These are phyloP conservation scores for Apiospora hydei DNA, from an alignment of 2,329 filamentous ascomycete species.

Conservation along the genomic window DNA sequence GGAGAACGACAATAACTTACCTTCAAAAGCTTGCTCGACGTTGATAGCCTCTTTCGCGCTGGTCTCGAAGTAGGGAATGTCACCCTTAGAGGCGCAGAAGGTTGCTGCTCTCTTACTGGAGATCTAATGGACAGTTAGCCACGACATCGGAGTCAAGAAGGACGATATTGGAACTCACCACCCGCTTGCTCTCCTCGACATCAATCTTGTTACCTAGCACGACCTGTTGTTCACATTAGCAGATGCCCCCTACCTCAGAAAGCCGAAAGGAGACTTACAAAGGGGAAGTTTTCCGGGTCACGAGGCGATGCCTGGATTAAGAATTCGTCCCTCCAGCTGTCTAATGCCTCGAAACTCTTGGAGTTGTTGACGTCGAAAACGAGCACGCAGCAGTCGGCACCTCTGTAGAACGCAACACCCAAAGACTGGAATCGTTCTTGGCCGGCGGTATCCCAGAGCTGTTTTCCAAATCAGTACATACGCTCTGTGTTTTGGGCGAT, in stretches of 20 bases:
- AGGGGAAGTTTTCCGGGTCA: constrained; percentile 97
- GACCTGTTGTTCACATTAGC: constrained; percentile 60
- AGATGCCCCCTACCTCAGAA: neutral
- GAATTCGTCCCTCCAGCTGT: constrained; percentile 99
- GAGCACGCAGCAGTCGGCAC: constrained; percentile 96
- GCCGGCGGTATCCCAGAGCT: constrained; percentile 98
- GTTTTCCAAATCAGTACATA: constrained; percentile 31
- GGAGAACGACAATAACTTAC: constrained; percentile 46
- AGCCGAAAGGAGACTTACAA: constrained; percentile 65
- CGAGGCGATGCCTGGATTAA: constrained; percentile 95
- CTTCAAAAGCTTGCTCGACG: constrained; percentile 82
- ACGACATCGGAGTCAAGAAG: neutral
- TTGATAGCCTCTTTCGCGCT: constrained; percentile 99
- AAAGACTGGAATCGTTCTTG: constrained; percentile 98
- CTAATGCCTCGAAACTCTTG: constrained; percentile 97
- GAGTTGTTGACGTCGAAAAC: constrained; percentile 99
- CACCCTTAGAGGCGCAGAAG: constrained; percentile 96
- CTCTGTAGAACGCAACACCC: constrained; percentile 96
- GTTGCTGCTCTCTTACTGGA: constrained; percentile 95
- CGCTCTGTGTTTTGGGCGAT: neutral
- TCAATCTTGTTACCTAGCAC: constrained; percentile 99
- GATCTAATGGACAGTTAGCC: constrained; percentile 62
- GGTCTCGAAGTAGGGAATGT: constrained; percentile 98
- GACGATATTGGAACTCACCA: constrained; percentile 62
- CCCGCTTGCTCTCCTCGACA: constrained; percentile 95